These are phyloP conservation scores for Populus nigra DNA, from an alignment of 345 rosid genomes.

Conservation along the genomic window DNA sequence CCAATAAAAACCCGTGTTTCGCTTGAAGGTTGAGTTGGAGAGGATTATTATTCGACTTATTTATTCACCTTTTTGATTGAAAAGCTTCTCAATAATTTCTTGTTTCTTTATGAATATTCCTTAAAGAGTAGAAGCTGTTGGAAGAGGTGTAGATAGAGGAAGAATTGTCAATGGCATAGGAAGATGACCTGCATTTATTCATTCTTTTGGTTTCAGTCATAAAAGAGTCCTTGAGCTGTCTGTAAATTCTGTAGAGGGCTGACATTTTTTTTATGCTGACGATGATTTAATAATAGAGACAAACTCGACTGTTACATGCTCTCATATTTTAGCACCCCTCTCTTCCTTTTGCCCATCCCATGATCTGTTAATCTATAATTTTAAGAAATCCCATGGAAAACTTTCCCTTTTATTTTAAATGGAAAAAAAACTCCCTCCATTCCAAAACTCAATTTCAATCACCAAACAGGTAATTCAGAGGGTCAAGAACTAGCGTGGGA, in stretches of 20 bases:
- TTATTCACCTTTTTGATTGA: neutral
- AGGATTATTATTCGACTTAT: neutral
- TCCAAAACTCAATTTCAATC: too few relatives aligned
- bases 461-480: too few relatives aligned
- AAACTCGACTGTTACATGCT: neutral
- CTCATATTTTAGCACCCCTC: too few relatives aligned
- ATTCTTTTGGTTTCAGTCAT: slow-evolving; percentile 64
- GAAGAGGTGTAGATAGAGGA: slow-evolving; percentile 32
- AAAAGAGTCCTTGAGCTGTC: slow-evolving; percentile 18
- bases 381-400: too few relatives aligned
- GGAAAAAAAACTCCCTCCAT: too few relatives aligned
- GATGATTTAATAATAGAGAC: slow-evolving; percentile 23
- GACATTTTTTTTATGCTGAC: slow-evolving; percentile 23
- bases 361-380: too few relatives aligned
- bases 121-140: slow-evolving; percentile 21
- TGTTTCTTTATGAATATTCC: slow-evolving; percentile 5
- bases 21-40: neutral
- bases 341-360: too few relatives aligned
- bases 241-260: slow-evolving; percentile 33
- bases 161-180: slow-evolving; percentile 13
- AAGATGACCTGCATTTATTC: slow-evolving; percentile 13
- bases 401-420: too few relatives aligned
- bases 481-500: too few relatives aligned
- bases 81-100: slow-evolving; percentile 8
- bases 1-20: slow-evolving; percentile 26